Conservation (phyloP, 2,329 filamentous ascomycete genomes). For the Huntiella savannae region DNA sequence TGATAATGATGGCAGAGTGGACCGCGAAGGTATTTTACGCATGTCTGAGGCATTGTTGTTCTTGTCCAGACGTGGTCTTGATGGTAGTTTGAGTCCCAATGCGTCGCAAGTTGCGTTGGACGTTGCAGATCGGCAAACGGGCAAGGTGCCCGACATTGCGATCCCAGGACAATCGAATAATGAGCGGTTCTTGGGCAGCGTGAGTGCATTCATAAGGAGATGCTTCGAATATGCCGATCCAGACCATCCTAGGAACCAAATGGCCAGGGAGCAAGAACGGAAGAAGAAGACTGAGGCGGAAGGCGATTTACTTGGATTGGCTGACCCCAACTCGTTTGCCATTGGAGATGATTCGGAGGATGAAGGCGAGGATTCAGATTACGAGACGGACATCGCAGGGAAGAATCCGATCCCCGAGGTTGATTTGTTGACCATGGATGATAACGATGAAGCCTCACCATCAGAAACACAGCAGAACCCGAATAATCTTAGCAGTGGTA, state of each 20-base stretch:
- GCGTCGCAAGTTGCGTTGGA: constrained; percentile 19
- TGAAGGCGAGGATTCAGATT: constrained; percentile 30
- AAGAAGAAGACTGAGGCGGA: neutral
- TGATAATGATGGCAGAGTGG: constrained; percentile 73
- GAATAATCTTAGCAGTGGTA: constrained; percentile 13
- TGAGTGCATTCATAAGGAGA: constrained; percentile 84
- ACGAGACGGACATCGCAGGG: constrained; percentile 17
- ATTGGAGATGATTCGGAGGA: constrained; percentile 57
- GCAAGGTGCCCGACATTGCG: constrained; percentile 20
- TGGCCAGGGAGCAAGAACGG: constrained; percentile 15
- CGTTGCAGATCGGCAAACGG: constrained; percentile 14
- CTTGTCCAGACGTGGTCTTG: constrained; percentile 71
- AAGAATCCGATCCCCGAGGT: constrained; percentile 23
- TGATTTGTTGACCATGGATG: constrained; percentile 36
- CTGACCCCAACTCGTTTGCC: constrained; percentile 38
- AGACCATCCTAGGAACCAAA: constrained; percentile 49
- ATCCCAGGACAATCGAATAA: constrained; percentile 44
- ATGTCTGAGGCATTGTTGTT: constrained; percentile 92
- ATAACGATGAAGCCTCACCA: constrained; percentile 15
- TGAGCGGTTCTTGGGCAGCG: constrained; percentile 77
- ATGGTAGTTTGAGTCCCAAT: constrained; percentile 51
- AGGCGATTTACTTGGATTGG: constrained; percentile 8
- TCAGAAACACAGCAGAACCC: constrained; percentile 18
- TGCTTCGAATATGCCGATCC: constrained; percentile 98
- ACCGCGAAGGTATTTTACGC: constrained; percentile 80